Conservation (phyloP, 2,329 filamentous ascomycete species). For the Fusarium bulbicola region DNA sequence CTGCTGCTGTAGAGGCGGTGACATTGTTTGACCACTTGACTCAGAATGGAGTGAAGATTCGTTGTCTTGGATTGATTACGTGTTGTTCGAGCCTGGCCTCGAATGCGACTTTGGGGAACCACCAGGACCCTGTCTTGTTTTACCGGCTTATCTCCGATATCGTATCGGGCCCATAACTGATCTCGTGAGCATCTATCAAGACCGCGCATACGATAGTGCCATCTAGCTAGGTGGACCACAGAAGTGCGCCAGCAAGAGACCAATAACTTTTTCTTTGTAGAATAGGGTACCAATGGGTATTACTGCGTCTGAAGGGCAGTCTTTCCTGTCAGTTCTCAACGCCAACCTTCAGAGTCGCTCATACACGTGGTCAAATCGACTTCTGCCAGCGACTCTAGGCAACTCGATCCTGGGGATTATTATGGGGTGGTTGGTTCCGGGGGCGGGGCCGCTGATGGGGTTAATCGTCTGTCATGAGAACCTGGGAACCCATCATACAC, state of each 20-base stretch:
- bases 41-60: constrained; percentile 36
- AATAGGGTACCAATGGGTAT: constrained; percentile 32
- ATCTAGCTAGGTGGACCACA: constrained; percentile 7
- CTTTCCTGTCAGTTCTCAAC: constrained; percentile 1
- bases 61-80: constrained; percentile 36
- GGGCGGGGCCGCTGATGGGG: constrained; percentile 33
- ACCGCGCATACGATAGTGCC: constrained; percentile 32
- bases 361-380: constrained; percentile 36
- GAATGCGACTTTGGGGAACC: constrained; percentile 3
- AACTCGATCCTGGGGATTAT: constrained; percentile 22
- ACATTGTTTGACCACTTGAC: constrained; percentile 31
- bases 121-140: constrained; percentile 19
- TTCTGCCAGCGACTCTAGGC: constrained; percentile 16
- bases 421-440: constrained; percentile 37
- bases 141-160: constrained; percentile 44
- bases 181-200: constrained; percentile 37
- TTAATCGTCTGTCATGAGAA: constrained; percentile 15
- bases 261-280: constrained; percentile 2
- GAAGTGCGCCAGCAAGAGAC: background rate
- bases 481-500: constrained; percentile 18
- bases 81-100: constrained; percentile 23
- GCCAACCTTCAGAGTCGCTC: constrained; percentile 9
- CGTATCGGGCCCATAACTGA: constrained; percentile 37
- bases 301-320: constrained; percentile 20
- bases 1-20: constrained; percentile 25